Base-by-base conservation (phyloP, 2,329 filamentous ascomycete species). In the Alternaria ethzedia region DNA sequence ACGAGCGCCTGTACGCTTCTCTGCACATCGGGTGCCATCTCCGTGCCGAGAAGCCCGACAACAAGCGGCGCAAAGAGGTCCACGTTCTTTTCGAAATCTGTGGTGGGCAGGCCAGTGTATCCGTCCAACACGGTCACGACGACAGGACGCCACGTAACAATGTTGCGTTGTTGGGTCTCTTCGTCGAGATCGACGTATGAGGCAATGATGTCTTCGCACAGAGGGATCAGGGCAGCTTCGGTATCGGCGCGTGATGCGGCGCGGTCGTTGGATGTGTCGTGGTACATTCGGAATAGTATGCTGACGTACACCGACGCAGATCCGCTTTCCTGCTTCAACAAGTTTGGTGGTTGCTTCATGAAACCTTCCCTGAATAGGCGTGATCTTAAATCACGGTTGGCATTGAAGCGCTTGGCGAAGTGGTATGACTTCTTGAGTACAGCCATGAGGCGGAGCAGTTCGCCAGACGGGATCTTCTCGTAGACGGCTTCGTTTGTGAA, bases 401-500 rank as follows among this genome's bases (percentile, higher is more conserved):
- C 93, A 80, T 99, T 99, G 86, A 99, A 99, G 72, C 91, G 92
- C 75, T 96, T 94, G 47, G 96, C 96, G 72, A 99, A 99, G 63
- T 96, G 89, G 82, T 97, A 99, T 26, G 91, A 96, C 78, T 96
- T 96, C 82, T 99, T 99, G 28, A 99, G 86, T 1, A 99, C 86
- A 1, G 88, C 89, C 96, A 99, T 99, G 13, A 99, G 86, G 3
- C 94, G 90, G 20, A 99, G 86, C 0, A 99, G 88, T 77, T 98
- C 94, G 10, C 88, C 84, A 0, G 94, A 97, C 0, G 96, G 96
- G 43, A 99, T 99, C 78, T 97, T 90, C 6, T 90, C 86, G 78
- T 99, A 99, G 15, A 99, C 96, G 1, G 92, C 89, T 77, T 98
- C 94, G 80, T 98, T 99, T 71, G 94, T 96, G 83, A 99, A 99